Percentiles rank a stretch among this genome's conserved stretches.
Evolutionary conservation across 805 yeast species (phyloP).

Genomic region (Peterozyma toletana): DNA sequence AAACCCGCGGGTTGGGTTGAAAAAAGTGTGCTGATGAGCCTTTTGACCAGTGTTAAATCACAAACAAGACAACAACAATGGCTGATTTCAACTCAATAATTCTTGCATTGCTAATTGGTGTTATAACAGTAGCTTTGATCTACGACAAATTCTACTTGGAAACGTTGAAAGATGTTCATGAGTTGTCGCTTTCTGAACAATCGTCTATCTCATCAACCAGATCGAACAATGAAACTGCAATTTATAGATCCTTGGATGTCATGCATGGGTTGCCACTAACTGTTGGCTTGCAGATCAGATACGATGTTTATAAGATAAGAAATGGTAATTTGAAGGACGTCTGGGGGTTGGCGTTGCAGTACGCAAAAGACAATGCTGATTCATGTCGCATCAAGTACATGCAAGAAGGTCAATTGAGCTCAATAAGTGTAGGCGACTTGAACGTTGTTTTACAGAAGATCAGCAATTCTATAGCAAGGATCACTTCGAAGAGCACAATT

Average conservation of each 20-base stretch:
- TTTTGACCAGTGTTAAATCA: too few species aligned
- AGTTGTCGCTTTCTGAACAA: constrained; percentile 54
- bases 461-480: constrained; percentile 15
- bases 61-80: too few species aligned
- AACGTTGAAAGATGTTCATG: constrained; percentile 46
- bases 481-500: constrained; percentile 16
- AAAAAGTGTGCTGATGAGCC: too few species aligned
- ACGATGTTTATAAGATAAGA: constrained; percentile 52
- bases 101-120: background rate
- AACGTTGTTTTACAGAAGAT: constrained; percentile 25
- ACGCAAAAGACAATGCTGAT: constrained; percentile 18
- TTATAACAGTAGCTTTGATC: constrained; percentile 1
- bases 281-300: constrained; percentile 59
- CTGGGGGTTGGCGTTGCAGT: constrained; percentile 45
- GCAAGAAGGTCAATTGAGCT: constrained; percentile 20
- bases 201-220: constrained; percentile 60
- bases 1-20: too few species aligned
- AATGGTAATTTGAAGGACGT: constrained; percentile 73
- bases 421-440: constrained; percentile 19
- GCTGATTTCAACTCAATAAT: background rate
- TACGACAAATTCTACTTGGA: constrained; percentile 18
- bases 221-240: constrained; percentile 62
- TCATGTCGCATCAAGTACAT: constrained; percentile 13
- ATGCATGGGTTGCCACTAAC: constrained; percentile 66
- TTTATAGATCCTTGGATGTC: constrained; percentile 66